Evolutionary conservation across 2,329 filamentous ascomycete genomes (phyloP).

Genomic region (Penicillium sp.): DNA sequence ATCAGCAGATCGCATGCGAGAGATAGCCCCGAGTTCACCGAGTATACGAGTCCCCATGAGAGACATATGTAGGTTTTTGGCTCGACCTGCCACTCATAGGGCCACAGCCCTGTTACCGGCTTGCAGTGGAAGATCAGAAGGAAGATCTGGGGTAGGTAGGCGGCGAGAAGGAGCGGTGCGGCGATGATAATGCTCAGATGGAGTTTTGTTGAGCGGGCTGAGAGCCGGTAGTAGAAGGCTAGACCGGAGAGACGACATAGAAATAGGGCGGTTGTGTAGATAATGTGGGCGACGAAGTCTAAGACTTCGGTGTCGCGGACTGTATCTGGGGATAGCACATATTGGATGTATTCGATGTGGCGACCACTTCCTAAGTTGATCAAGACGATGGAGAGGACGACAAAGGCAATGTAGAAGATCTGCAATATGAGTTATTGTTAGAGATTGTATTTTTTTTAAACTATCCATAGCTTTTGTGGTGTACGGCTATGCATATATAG

Average conservation of each 20-base stretch:
- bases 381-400: constrained; percentile 43
- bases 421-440: constrained; percentile 8
- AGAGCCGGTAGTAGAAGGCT: constrained; percentile 52
- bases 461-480: background rate
- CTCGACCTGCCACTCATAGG: constrained; percentile 50
- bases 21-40: constrained; percentile 51
- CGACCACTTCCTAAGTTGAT: constrained; percentile 50
- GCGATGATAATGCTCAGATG: constrained; percentile 23
- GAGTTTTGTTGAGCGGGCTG: constrained; percentile 32
- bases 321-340: constrained; percentile 45
- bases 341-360: constrained; percentile 38
- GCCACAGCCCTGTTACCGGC: constrained; percentile 53
- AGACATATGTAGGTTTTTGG: constrained; percentile 46
- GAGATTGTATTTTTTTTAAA: background rate
- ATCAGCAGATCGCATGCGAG: constrained; percentile 52
- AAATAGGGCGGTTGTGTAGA: constrained; percentile 53
- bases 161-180: constrained; percentile 40
- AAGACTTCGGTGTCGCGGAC: constrained; percentile 47
- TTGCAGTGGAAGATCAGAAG: constrained; percentile 53
- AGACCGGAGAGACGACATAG: constrained; percentile 53
- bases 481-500: background rate
- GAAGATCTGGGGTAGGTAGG: constrained; percentile 50
- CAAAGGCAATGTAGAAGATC: constrained; percentile 44
- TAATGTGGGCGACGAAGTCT: constrained; percentile 52
- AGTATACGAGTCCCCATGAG: constrained; percentile 53